These are phyloP conservation scores for Drechslera avenae DNA, from an alignment of 2,329 filamentous ascomycete genomes.

Conservation along the genomic window DNA sequence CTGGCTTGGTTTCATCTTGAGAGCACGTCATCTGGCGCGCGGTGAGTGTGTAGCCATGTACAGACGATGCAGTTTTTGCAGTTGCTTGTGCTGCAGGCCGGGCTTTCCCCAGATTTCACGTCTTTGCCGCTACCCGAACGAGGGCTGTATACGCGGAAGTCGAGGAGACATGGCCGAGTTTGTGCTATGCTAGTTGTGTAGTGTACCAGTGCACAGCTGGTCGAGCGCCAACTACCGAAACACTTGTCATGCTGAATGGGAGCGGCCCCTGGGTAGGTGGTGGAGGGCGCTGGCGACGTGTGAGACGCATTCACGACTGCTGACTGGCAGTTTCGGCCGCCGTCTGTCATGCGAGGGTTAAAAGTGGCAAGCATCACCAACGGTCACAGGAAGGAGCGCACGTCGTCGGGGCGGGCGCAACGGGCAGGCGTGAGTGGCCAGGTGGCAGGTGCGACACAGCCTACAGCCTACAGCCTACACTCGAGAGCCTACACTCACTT, in stretches of 20 bases:
- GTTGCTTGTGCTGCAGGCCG: conserved; percentile 14
- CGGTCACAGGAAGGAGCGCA: conserved; percentile 8
- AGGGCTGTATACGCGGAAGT: conserved; percentile 27
- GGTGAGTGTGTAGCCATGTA: too few species aligned
- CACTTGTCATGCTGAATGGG: conserved; percentile 35
- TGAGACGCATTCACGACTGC: conserved; percentile 8
- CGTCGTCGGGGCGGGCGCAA: conserved; percentile 15
- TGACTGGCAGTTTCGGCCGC: neutral
- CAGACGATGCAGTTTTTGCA: too few species aligned
- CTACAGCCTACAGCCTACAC: too few species aligned
- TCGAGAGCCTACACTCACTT: neutral
- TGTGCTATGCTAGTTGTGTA: conserved; percentile 1
- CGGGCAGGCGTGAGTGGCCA: conserved; percentile 24
- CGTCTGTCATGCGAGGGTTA: neutral
- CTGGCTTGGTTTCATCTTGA: conserved; percentile 42
- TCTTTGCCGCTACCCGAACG: conserved; percentile 34
- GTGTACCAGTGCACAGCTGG: conserved; percentile 14
- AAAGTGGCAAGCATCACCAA: conserved; percentile 32
- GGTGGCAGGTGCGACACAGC: conserved; percentile 21
- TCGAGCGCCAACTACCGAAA: conserved; percentile 37
- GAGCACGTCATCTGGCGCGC: conserved; percentile 13
- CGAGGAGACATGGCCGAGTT: conserved; percentile 18
- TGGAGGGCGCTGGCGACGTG: conserved; percentile 11
- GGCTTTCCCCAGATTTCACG: conserved; percentile 39
- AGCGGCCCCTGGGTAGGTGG: conserved; percentile 31